Base-by-base conservation (phyloP, 2,329 filamentous ascomycete genomes). In the Colletotrichum falcatum region DNA sequence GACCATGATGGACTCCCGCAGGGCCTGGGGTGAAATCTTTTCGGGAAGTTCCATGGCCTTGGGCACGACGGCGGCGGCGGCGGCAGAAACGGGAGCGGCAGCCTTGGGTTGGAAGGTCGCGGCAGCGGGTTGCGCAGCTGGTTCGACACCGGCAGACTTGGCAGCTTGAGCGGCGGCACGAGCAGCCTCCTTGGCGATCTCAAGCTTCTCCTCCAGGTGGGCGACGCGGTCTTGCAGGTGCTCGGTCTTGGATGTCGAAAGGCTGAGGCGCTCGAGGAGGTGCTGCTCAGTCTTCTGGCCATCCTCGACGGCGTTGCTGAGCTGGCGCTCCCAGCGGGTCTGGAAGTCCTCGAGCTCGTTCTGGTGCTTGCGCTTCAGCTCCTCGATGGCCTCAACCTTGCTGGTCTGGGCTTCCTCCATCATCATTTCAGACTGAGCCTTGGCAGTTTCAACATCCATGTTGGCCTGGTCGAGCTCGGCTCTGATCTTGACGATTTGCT, bases 1-100 rank as follows among this genome's bases (percentile, higher is more conserved):
- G 23, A 98, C 96, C 82, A 97, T 91, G 78, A 99, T 98, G 0
- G 95, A 97, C 81, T 99, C 96, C 37, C 96, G 92, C 39, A 99
- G 88, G 8, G 96, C 96, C 81, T 98, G 95, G 0, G 95, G 94
- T 2, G 95, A 98, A 68, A 98, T 94, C 85, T 92, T 97, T 79
- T 96, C 94, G 0, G 94, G 92, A 5, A 90, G 81, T 28, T 87
- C 86, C 70, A 83, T 82, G 35, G 80, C 77, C 51, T 81, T 79
- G 72, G 81, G 77, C 35, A 74, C 79, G 54, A 81, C 80, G 33
- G 84, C 82, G 70, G 85, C 78, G 7, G 86, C 84, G 54, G 82
- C 79, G 46, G 46, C 18, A 9, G 51, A 20, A 30, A 14, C 51
- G 30, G 51, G n/a, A 42, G 81, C 77, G 23, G 77, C 75, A 33